phyloP scores from a whole-genome alignment of 176 grass and related monocot genomes.

The Triticum aestivum region IWGSC_CS_RefSeq_v2.1 NC_057803.1:384872422-384872921 shows the following conservation, averaged over 20 bases:
- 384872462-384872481: conserved; percentile 96
- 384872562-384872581: conserved; percentile 99
- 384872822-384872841: conserved; percentile 47
- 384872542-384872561: conserved; percentile 95
- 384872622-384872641: conserved; percentile 98
- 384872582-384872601: conserved; percentile 92
- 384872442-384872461: conserved; percentile 97
- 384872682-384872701: conserved; percentile 78
- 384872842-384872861: conserved; percentile 83
- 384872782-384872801: neutral
- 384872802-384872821: conserved; percentile 10
- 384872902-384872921: conserved; percentile 76
- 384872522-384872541: conserved; percentile 93
- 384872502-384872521: conserved; percentile 94
- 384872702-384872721: conserved; percentile 82
- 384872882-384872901: conserved; percentile 87
- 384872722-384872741: conserved; percentile 90
- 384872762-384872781: neutral
- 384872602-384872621: conserved; percentile 91
- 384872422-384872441: conserved; percentile 91
- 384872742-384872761: conserved; percentile 69
- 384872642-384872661: conserved; percentile 99
- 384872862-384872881: conserved; percentile 71
- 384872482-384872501: conserved; percentile 90
- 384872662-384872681: conserved; percentile 93